Percentiles rank a stretch among this genome's conserved stretches.
phyloP scores from a whole-genome alignment of 257 asterid genomes.

The Nicotiana attenuata region DNA sequence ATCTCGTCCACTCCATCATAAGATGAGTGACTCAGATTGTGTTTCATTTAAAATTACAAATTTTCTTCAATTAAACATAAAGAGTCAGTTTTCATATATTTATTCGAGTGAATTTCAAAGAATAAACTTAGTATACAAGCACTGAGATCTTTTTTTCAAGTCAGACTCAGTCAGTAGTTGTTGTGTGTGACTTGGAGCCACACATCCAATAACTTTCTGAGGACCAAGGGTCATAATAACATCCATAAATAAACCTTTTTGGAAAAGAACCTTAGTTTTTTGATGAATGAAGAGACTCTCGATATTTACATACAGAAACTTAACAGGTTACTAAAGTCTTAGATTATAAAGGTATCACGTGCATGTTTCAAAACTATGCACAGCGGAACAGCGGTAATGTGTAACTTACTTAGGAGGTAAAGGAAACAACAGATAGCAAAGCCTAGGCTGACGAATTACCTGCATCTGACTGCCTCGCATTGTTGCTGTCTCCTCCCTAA shows the following conservation, averaged over 20 bases:
- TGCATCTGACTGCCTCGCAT: constrained; percentile 93
- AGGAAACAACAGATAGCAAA: neutral
- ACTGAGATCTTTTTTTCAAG: neutral
- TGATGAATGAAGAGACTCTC: neutral
- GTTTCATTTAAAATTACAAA: neutral
- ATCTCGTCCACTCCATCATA: neutral
- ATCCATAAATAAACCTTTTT: neutral
- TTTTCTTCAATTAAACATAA: neutral
- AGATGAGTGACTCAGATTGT: neutral
- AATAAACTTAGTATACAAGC: neutral
- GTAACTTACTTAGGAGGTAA: neutral
- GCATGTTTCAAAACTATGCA: neutral
- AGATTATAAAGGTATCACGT: neutral
- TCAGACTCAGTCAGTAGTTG: neutral
- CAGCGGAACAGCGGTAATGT: neutral
- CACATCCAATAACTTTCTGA: neutral
- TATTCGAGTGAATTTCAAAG: neutral
- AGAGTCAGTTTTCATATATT: neutral
- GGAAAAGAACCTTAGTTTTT: neutral
- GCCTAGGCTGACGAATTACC: constrained; percentile 28
- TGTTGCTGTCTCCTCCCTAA: constrained; percentile 86
- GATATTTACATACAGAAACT: neutral
- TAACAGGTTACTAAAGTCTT: neutral
- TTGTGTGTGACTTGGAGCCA: neutral
- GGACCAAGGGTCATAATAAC: neutral